These are phyloP conservation scores for Cyathus striatus DNA, from an alignment of 768 basidiomycete genomes.

Conservation along the genomic window DNA sequence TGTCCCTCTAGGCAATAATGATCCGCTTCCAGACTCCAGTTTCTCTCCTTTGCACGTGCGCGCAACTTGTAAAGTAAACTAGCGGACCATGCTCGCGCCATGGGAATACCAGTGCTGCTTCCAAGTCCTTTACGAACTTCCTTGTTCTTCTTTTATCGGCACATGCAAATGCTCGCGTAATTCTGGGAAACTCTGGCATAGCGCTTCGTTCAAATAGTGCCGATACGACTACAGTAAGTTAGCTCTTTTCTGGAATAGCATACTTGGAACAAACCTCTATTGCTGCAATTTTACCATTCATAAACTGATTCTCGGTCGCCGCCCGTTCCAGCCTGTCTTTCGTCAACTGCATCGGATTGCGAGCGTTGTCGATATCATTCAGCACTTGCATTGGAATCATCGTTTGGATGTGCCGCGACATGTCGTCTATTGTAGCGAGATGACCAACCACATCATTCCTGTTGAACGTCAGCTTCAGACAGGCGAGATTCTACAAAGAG, in stretches of 20 bases:
- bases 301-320: conserved; percentile 87
- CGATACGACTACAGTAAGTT: conserved; percentile 58
- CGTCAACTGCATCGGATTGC: conserved; percentile 80
- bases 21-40: no score
- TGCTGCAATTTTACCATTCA: conserved; percentile 84
- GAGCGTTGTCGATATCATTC: conserved; percentile 72
- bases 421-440: conserved; percentile 61
- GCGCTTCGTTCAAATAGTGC: conserved; percentile 59
- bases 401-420: conserved; percentile 54
- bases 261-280: conserved; percentile 47
- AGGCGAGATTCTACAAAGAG: conserved; percentile 1
- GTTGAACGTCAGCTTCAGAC: conserved; percentile 5
- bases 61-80: no score
- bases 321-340: conserved; percentile 76
- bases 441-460: conserved; percentile 76
- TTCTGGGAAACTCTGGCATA: conserved; percentile 70
- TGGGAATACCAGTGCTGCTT: no score
- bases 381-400: conserved; percentile 75
- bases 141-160: neutral
- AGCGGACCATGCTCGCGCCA: no score
- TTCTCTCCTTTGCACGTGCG: no score
- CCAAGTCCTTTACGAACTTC: no score
- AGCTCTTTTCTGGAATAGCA: neutral
- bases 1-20: no score
- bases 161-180: conserved; percentile 32